These are phyloP conservation scores for Luzula sylvatica DNA, from an alignment of 176 grass and related monocot genomes.

Conservation along the genomic window DNA sequence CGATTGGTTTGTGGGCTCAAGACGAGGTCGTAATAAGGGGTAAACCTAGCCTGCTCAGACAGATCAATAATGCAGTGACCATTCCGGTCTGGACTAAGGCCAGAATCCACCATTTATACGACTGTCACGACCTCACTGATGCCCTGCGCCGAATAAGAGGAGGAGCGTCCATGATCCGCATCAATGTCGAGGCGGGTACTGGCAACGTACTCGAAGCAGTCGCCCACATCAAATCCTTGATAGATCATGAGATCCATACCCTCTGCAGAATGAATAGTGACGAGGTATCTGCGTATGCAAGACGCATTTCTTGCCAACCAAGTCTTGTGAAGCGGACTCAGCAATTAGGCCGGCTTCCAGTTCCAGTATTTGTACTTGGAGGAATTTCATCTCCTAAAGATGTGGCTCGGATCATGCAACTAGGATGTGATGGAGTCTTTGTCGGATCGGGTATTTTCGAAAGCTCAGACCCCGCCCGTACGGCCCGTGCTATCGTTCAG, in stretches of 20 bases:
- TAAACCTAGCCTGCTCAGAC: slow-evolving; percentile 3
- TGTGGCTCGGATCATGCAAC: slow-evolving; percentile 64
- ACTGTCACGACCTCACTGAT: slow-evolving; percentile 20
- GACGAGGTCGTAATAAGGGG: slow-evolving; percentile 20
- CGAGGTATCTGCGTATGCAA: slow-evolving; percentile 49
- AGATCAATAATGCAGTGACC: slow-evolving; percentile 17
- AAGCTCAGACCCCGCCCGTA: slow-evolving; percentile 44
- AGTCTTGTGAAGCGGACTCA: slow-evolving; percentile 66
- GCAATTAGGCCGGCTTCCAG: slow-evolving; percentile 45
- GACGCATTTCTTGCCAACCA: slow-evolving; percentile 40
- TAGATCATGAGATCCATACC: slow-evolving; percentile 38
- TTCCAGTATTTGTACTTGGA: slow-evolving; percentile 45
- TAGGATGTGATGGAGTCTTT: slow-evolving; percentile 63
- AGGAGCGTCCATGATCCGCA: slow-evolving; percentile 26
- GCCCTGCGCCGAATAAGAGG: slow-evolving; percentile 19
- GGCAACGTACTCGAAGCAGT: slow-evolving; percentile 27
- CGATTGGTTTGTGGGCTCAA: slow-evolving; percentile 13
- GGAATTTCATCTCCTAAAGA: slow-evolving; percentile 43
- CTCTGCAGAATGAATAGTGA: slow-evolving; percentile 65
- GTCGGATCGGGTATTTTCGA: slow-evolving; percentile 74
- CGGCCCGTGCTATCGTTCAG: slow-evolving; percentile 56
- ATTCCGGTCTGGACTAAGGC: slow-evolving; percentile 23
- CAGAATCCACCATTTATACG: slow-evolving; percentile 24
- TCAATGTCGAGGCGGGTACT: slow-evolving; percentile 26
- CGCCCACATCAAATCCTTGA: slow-evolving; percentile 51